These are phyloP conservation scores for Colletotrichum euphorbiae DNA, from an alignment of 2,329 filamentous ascomycete genomes.

Conservation along the genomic window DNA sequence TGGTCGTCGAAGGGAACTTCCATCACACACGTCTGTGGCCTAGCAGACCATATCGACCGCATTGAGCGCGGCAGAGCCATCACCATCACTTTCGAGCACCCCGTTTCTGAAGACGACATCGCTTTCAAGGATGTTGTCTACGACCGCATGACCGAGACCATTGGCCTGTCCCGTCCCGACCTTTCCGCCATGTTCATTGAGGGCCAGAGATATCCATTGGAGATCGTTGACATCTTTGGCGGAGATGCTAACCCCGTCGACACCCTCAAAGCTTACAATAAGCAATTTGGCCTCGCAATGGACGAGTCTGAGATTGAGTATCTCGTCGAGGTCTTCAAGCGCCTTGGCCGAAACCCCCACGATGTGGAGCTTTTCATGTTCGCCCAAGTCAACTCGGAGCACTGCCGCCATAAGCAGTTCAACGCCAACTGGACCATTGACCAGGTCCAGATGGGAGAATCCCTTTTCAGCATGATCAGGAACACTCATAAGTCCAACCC, in stretches of 20 bases:
- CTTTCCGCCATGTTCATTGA: conserved; percentile 84
- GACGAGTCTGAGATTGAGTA: conserved; percentile 94
- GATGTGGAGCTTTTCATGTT: conserved; percentile 99
- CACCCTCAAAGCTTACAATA: conserved; percentile 85
- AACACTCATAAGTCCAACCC: conserved; percentile 91
- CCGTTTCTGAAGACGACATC: conserved; percentile 57
- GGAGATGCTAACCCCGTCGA: conserved; percentile 73
- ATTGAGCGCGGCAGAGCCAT: conserved; percentile 90
- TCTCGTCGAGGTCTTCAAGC: conserved; percentile 72
- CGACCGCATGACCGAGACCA: conserved; percentile 95
- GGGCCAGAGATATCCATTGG: conserved; percentile 69
- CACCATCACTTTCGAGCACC: conserved; percentile 70
- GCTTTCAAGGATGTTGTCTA: conserved; percentile 78
- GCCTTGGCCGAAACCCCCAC: conserved; percentile 72
- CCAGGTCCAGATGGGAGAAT: conserved; percentile 80
- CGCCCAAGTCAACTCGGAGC: conserved; percentile 98
- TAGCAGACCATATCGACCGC: conserved; percentile 76
- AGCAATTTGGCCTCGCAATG: conserved; percentile 83
- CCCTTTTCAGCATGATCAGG: conserved; percentile 94
- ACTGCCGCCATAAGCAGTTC: conserved; percentile 89
- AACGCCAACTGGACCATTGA: conserved; percentile 98
- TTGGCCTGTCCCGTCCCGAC: conserved; percentile 75
- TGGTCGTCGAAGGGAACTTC: conserved; percentile 98
- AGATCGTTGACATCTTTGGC: conserved; percentile 80
- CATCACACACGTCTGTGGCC: conserved; percentile 91